Evolutionary conservation across 176 grass and related monocot species (phyloP).

Genomic region (Tuctoria greenei): DNA sequence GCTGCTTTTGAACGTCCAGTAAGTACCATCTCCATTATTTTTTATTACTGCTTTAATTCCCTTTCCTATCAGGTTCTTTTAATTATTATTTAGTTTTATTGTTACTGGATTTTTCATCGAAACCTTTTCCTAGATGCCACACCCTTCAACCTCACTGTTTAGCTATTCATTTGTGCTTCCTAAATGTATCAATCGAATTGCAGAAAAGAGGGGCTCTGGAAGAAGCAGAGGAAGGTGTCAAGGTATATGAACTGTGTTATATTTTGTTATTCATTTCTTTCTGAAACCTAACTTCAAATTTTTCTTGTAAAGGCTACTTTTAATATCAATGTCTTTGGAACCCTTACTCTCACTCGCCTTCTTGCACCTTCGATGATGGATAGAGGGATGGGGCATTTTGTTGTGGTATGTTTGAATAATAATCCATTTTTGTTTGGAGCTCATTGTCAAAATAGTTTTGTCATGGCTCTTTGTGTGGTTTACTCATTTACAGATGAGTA

Average conservation of each 20-base stretch:
- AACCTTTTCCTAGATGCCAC: background rate
- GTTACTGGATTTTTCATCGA: background rate
- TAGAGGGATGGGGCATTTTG: slow-evolving; percentile 95
- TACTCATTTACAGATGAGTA: slow-evolving; percentile 74
- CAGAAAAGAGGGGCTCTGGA: slow-evolving; percentile 82
- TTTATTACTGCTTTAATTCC: background rate
- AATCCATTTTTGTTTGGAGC: background rate
- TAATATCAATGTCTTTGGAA: slow-evolving; percentile 76
- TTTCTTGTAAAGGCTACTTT: slow-evolving; percentile 58
- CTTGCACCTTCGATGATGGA: slow-evolving; percentile 83
- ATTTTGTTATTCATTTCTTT: slow-evolving; percentile 14
- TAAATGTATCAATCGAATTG: slow-evolving; percentile 42
- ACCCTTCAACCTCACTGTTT: background rate
- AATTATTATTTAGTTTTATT: slow-evolving; percentile 9
- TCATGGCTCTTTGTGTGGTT: slow-evolving; percentile 29
- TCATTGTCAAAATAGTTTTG: background rate
- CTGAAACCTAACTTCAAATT: slow-evolving; percentile 21
- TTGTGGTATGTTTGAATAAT: slow-evolving; percentile 66
- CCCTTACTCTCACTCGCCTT: slow-evolving; percentile 80
- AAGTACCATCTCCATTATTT: slow-evolving; percentile 33
- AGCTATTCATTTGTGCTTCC: background rate
- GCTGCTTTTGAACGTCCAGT: slow-evolving; percentile 89
- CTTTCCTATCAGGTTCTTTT: slow-evolving; percentile 3
- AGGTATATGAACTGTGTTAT: slow-evolving; percentile 48
- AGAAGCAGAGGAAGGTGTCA: slow-evolving; percentile 75